phyloP scores from a whole-genome alignment of 108 stramenopile species.

The Fragilaria crotonensis region DNA sequence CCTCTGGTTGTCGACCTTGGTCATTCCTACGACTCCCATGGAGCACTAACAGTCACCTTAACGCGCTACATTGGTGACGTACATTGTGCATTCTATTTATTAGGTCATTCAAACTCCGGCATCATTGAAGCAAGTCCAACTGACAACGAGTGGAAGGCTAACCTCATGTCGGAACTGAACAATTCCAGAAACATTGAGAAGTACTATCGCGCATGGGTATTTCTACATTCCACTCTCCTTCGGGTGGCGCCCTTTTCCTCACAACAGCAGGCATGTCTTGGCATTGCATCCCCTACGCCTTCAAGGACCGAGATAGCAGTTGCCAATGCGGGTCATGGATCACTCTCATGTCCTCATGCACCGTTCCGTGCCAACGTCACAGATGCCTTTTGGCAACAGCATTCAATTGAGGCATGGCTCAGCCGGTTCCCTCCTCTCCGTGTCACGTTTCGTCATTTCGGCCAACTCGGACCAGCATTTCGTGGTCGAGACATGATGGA shows the following conservation, averaged over 20 bases:
- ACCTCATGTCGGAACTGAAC: background rate
- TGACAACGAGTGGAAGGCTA: conserved; percentile 3
- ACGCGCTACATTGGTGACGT: conserved; percentile 36
- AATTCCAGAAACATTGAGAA: background rate
- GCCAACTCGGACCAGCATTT: conserved; percentile 32
- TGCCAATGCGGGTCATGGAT: background rate
- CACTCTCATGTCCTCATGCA: conserved; percentile 2
- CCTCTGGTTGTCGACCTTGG: conserved; percentile 1
- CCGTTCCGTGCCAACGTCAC: background rate
- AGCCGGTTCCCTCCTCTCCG: background rate
- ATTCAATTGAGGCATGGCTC: background rate
- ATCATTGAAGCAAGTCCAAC: conserved; percentile 21
- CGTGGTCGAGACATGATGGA: conserved; percentile 30
- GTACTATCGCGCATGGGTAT: conserved; percentile 32
- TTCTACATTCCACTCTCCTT: conserved; percentile 24
- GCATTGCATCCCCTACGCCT: background rate
- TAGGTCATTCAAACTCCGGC: conserved; percentile 21
- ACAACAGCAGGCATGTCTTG: conserved; percentile 3
- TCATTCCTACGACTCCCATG: background rate
- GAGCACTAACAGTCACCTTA: conserved; percentile 13
- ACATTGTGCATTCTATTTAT: conserved; percentile 18
- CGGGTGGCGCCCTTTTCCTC: conserved; percentile 10
- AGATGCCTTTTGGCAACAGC: background rate
- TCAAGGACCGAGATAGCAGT: background rate
- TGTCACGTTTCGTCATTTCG: conserved; percentile 19